phyloP scores from a whole-genome alignment of 306 rosid genomes.

The Hippophae rhamnoides region DNA sequence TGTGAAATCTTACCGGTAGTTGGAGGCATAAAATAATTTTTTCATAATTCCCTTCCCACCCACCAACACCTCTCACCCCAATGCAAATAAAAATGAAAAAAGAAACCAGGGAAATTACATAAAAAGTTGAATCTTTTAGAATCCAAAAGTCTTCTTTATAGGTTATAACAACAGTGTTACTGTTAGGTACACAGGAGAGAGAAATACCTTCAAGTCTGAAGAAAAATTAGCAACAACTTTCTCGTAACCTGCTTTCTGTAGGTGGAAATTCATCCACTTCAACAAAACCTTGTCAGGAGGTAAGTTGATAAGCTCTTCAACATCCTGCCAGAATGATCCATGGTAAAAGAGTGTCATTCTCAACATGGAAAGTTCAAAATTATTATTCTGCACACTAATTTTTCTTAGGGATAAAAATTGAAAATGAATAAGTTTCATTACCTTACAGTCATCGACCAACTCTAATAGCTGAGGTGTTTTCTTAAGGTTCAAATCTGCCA shows the following conservation, averaged over 20 bases:
- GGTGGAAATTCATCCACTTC: conserved; percentile 97
- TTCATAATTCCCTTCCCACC: too few relatives aligned
- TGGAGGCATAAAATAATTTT: too few relatives aligned
- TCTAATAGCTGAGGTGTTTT: conserved; percentile 97
- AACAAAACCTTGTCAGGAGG: conserved; percentile 87
- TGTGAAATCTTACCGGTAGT: too few relatives aligned
- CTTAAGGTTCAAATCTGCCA: conserved; percentile 92
- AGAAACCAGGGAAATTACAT: neutral
- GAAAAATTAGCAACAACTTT: conserved; percentile 71
- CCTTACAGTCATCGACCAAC: conserved; percentile 77
- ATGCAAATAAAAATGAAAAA: neutral
- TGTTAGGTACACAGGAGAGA: neutral
- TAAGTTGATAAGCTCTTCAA: conserved; percentile 89
- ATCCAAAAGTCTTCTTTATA: too few relatives aligned
- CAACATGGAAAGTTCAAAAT: neutral
- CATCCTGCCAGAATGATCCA: conserved; percentile 45
- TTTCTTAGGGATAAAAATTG: conserved; percentile 5
- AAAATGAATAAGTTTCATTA: conserved; percentile 20
- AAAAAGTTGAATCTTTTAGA: too few relatives aligned
- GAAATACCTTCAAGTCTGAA: conserved; percentile 77
- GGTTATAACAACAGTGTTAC: too few relatives aligned
- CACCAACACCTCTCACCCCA: too few relatives aligned
- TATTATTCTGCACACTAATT: neutral
- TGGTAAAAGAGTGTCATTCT: conserved; percentile 13
- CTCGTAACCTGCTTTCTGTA: conserved; percentile 77